Percentiles rank a stretch among this genome's conserved stretches.
phyloP scores from a whole-genome alignment of 192 early-diverging fungal species.

The Coemansia sp. region DNA sequence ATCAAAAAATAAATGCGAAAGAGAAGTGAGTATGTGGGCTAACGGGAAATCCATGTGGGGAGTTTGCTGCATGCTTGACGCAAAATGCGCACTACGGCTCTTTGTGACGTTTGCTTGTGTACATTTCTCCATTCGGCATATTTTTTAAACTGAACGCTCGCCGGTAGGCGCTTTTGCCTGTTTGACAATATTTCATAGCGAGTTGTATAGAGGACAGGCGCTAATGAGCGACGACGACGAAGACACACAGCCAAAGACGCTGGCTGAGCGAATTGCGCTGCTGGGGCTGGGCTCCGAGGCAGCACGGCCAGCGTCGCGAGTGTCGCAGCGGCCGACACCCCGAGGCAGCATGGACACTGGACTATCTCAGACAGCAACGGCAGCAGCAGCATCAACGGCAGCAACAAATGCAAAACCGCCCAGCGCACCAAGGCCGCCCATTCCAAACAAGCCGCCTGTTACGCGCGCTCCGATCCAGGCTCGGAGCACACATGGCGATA shows the following conservation, averaged over 20 bases:
- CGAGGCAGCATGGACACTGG: neutral
- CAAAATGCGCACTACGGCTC: no score
- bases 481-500: neutral
- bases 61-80: no score
- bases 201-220: no score
- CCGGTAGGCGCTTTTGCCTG: conserved; percentile 3
- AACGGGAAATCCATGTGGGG: no score
- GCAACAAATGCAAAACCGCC: neutral
- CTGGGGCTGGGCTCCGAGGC: conserved; percentile 33
- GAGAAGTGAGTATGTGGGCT: no score
- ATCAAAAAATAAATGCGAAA: no score
- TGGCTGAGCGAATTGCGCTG: conserved; percentile 51
- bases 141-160: no score
- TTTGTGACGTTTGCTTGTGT: no score
- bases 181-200: neutral
- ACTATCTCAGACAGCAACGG: neutral
- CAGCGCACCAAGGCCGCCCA: conserved; percentile 10
- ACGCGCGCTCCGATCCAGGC: conserved; percentile 6
- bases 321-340: conserved; percentile 2
- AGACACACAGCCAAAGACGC: conserved; percentile 39
- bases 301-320: conserved; percentile 19
- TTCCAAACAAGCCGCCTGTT: conserved; percentile 18
- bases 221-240: conserved; percentile 47
- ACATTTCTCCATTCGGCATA: no score
- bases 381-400: neutral